Base-by-base conservation (phyloP, 2,329 filamentous ascomycete species). In the Mycosphaerella sp. region DNA sequence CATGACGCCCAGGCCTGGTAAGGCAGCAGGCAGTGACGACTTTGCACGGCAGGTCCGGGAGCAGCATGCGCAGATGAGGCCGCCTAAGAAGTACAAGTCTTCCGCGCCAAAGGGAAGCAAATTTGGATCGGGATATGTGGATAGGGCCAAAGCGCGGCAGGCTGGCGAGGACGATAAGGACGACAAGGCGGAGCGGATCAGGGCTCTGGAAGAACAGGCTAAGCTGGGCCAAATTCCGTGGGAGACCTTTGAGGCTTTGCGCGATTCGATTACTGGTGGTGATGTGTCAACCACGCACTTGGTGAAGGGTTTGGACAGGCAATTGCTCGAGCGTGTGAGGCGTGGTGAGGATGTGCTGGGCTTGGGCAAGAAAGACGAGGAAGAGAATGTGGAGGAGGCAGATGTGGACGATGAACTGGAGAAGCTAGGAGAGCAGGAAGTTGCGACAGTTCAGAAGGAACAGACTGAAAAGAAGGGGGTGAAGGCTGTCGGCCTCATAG, bases 271-370 rank as follows among this genome's bases (percentile, higher is more conserved):
- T 49, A 75, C 88, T 0, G 90, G 89, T 3, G 91, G 90, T 6
- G 86, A 95, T 66, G 71, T 90, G 17, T 75, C 75, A 12, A 88
- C 82, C 61, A 95, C 89, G 12, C 89, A 95, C 75, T 71, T 96
- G 58, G 85, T 97, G 42, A 97, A 96, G 66, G 93, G 93, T 0
- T 71, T 98, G 44, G 93, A 98, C 70, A 86, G 89, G 66, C 86
- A 86, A 67, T 73, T 97, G 10, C 73, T 90, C 25, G 80, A 86
- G 67, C 77, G 83, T 59, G 77, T 86, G 53, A 78, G 79, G 54
- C 78, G 77, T 49, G 87, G 86, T 36, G 86, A 89, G 66, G 70
- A 75, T 65, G 73, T 75, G 4, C 52, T 71, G 73, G 76, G 56
- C 61, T 66, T 57, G 62, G 71, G 46, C 54, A 49, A 54, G 49